phyloP scores from a whole-genome alignment of 176 grass and related monocot species.

The Urochloa ruziziensis region DNA sequence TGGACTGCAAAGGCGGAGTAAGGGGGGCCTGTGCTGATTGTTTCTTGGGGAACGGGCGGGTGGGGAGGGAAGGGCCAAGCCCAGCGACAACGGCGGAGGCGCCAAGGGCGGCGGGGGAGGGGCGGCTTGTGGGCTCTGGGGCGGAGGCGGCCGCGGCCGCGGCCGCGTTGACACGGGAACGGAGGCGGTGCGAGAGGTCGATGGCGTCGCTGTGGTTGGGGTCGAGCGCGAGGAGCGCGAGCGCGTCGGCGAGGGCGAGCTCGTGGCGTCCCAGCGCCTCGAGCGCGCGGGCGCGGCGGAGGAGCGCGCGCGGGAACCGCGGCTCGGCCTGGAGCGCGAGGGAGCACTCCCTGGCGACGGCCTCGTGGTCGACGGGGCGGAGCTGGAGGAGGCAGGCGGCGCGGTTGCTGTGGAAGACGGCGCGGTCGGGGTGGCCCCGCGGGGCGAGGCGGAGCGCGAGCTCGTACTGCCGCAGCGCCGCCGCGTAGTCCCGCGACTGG shows the following conservation, averaged over 20 bases:
- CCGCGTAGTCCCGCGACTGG: constrained; percentile 77
- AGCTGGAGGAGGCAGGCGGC: constrained; percentile 97
- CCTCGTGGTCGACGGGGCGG: constrained; percentile 79
- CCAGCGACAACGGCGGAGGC: constrained; percentile 87
- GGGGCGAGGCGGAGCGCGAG: constrained; percentile 80
- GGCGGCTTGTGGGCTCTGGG: constrained; percentile 53
- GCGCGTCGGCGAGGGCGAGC: constrained; percentile 81
- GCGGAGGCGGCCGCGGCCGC: not conserved
- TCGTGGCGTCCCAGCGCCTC: constrained; percentile 81
- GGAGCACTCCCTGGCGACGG: constrained; percentile 82
- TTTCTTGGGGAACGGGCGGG: constrained; percentile 74
- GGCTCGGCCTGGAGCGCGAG: constrained; percentile 88
- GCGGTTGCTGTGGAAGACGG: constrained; percentile 95
- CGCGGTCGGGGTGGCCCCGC: constrained; percentile 69
- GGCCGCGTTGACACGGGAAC: constrained; percentile 13
- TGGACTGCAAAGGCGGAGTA: constrained; percentile 22
- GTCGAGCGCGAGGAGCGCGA: constrained; percentile 68
- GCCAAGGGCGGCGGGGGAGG: constrained; percentile 84
- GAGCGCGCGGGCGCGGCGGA: constrained; percentile 80
- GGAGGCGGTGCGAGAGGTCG: constrained; percentile 56
- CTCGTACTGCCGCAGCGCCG: constrained; percentile 88
- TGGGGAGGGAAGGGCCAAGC: constrained; percentile 77
- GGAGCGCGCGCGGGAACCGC: constrained; percentile 83
- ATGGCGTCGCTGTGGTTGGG: constrained; percentile 63
- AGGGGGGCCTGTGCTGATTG: constrained; percentile 38